Evolutionary conservation across 164 flowering plant species (phyloP), one percentile per base, ranked within the genome.

Genomic region (Chimonanthus praecox): DNA sequence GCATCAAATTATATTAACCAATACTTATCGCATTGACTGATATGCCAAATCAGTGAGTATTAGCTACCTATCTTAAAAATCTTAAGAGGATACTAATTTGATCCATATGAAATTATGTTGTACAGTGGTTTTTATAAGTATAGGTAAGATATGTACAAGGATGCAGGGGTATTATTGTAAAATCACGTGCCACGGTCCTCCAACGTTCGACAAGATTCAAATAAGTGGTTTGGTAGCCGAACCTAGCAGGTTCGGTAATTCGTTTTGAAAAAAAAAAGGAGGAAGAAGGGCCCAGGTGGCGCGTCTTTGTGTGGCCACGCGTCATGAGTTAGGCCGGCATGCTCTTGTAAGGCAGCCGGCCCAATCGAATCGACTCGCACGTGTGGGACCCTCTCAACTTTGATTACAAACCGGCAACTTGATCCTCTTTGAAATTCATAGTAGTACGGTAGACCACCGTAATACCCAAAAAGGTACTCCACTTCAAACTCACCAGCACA

Each of bases 171-270:
- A 33, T 11, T 5, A 54, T 54, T n/a, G 60, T 3, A 4, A 13
- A 10, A 54, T 3, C 60, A 54, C 60, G 60, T 54, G 60, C 16
- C 68, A 44, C 68, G 49, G 44, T n/a, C 68, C 46, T 66, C n/a
- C 68, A 65, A 73, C 75, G 75, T 73, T 65, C 75, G 43, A 50
- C 51, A 67, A 67, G 62, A 73, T 73, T 73, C 75, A 67, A 73
- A 73, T 73, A 10, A 47, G 47, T 65, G 75, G 75, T 73, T 73
- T 64, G 75, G 70, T 2, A 43, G 20, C 67, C 67, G 67, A 33
- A 62, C 44, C 73, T 9, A 33, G 8, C 44, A 46, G 73, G 68
- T 43, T 71, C 58, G 73, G 65, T 18, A 5, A 18, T 54, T 43
- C 11, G 2, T 3, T 69, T 54, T 8, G 47, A 69, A 33, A 6